Evolutionary conservation across 1,284 basidiomycete genomes (phyloP), one percentile per base, ranked within the genome.

Genomic region (Hymenochaete sp.): DNA sequence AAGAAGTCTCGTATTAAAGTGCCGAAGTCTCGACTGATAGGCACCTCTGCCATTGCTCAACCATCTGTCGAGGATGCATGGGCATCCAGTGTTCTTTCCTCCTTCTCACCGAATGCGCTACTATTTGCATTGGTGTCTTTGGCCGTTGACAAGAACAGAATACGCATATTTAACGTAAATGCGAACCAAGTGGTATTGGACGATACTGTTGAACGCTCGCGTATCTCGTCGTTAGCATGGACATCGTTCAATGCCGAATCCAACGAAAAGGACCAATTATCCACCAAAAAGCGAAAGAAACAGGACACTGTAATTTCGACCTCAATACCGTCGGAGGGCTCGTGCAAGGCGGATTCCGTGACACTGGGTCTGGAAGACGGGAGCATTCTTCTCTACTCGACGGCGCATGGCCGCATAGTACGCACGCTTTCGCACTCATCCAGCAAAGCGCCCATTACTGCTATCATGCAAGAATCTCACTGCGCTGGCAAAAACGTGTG

Each of bases 81-180:
- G 18, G 58, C 65, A 44, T 58, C 70, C 16, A 61, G 67, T 18
- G 56, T 66, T 11, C 62, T 79, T 16, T 80, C 75, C 21, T 68
- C 77, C 7, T 86, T 84, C 59, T 82, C 82, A 11, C 71, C 73
- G 6, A 66, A 71, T 45, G 75, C 73, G 38, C 62, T 66, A 39
- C 64, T 77, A 42, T 83, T 84, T 58, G 80, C 79, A 2, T 71
- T 80, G 50, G 61, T 84, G 38, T 79, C 79, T 24, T 69, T 83
- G 16, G 73, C 82, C 4, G 70, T 85, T 39, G 82, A 86, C 67
- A 85, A 83, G 58, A 81, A 85, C 57, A 72, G 80, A 32, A 62
- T 86, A 46, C 77, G 79, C 51, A 68, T 86, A 38, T 82, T 80
- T 60, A 71, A 79, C 58, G 73, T 77, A 3, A 55, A 67, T 11